Percentiles rank a stretch among this genome's conserved stretches.
Conservation (phyloP, 257 asterid species). For the Solanum lycopersicoides region DNA sequence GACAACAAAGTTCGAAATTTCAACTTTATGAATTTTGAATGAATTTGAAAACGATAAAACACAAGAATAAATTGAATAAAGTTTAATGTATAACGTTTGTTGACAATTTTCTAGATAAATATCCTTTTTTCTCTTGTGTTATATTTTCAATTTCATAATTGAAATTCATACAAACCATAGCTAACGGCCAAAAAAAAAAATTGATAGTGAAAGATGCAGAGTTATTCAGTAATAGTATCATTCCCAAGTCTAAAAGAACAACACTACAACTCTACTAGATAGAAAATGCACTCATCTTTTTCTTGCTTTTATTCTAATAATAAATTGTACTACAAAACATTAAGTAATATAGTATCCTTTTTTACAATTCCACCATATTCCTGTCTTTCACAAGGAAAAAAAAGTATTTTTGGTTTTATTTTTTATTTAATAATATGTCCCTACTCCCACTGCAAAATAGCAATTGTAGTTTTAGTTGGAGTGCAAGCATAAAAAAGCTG, state of each 20-base stretch:
- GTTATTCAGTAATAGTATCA: background rate
- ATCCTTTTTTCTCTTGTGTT: background rate
- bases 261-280: background rate
- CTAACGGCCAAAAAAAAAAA: background rate
- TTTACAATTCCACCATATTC: background rate
- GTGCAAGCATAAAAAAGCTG: slow-evolving; percentile 8
- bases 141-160: background rate
- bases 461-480: slow-evolving; percentile 7
- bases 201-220: background rate
- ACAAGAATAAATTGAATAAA: background rate
- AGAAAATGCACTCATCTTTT: background rate
- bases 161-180: background rate
- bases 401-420: background rate
- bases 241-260: background rate
- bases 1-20: background rate
- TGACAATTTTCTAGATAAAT: background rate
- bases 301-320: background rate
- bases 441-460: background rate
- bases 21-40: background rate
- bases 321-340: background rate
- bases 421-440: background rate
- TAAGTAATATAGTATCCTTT: background rate
- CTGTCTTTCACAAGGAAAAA: background rate
- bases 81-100: no score
- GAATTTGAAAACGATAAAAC: background rate